Conservation (phyloP, 108 stramenopile genomes). For the Mayamaea pseudoterrestris region DNA sequence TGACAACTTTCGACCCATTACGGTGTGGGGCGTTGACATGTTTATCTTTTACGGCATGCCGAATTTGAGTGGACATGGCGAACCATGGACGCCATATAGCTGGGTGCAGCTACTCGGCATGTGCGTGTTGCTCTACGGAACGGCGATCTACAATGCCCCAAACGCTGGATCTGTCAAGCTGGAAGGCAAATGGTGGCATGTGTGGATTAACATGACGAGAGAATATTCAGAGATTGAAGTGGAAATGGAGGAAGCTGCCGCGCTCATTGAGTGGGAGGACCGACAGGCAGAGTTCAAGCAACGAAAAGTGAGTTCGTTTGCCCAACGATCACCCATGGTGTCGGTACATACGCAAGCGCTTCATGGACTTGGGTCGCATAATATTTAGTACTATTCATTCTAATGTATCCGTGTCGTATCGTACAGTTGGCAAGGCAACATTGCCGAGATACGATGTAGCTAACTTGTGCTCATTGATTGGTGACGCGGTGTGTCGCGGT, state of each 20-base stretch:
- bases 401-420: too few species aligned
- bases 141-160: constrained; percentile 91
- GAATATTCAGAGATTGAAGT: constrained; percentile 51
- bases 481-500: too few species aligned
- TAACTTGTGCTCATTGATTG: too few species aligned
- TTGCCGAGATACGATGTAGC: too few species aligned
- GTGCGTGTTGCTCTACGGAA: constrained; percentile 87
- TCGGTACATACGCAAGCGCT: too few species aligned
- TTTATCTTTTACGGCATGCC: constrained; percentile 80
- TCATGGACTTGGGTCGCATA: too few species aligned
- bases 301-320: too few species aligned
- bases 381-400: too few species aligned
- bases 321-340: too few species aligned
- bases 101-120: constrained; percentile 85
- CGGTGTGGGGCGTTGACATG: constrained; percentile 81
- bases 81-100: constrained; percentile 75
- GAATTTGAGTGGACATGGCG: constrained; percentile 53
- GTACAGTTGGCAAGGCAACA: too few species aligned
- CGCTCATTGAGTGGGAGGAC: too few species aligned
- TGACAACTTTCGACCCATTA: constrained; percentile 94
- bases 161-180: constrained; percentile 71
- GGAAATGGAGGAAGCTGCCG: constrained; percentile 38
- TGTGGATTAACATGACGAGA: constrained; percentile 38
- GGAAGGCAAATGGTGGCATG: constrained; percentile 57
- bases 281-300: too few species aligned